Percentiles rank a stretch among this genome's conserved stretches.
Evolutionary conservation across 2,329 filamentous ascomycete species (phyloP).

Genomic region (Penicillium olsonii): DNA sequence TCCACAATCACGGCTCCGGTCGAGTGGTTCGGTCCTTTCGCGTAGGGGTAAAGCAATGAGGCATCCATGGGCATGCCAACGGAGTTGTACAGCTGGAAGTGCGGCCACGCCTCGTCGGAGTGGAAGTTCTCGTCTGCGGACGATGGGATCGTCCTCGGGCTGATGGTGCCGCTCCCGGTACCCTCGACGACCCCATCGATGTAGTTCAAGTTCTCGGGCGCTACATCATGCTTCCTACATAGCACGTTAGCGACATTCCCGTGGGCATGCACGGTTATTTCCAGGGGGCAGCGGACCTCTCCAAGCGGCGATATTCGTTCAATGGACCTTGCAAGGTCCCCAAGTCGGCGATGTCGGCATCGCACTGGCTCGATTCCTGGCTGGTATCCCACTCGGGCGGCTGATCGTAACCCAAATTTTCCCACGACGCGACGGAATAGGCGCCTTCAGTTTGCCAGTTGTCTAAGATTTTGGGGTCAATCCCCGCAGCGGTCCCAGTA

Average conservation of each 20-base stretch:
- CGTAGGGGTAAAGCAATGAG: conserved; percentile 35
- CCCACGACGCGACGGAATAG: conserved; percentile 39
- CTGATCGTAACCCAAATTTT: conserved; percentile 38
- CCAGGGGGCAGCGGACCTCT: conserved; percentile 29
- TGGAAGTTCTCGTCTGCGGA: conserved; percentile 42
- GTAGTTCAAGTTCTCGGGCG: conserved; percentile 35
- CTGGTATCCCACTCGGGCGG: conserved; percentile 42
- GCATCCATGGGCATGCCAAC: conserved; percentile 36
- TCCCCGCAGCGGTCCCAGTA: conserved; percentile 40
- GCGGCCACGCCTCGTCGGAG: conserved; percentile 40
- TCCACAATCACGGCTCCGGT: conserved; percentile 40
- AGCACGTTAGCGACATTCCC: conserved; percentile 7
- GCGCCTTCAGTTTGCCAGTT: conserved; percentile 41
- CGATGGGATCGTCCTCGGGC: conserved; percentile 38
- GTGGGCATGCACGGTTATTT: neutral
- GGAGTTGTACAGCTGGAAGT: conserved; percentile 39
- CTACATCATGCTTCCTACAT: conserved; percentile 35
- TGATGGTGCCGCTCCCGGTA: conserved; percentile 38
- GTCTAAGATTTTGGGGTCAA: conserved; percentile 45
- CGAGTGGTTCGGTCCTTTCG: conserved; percentile 29
- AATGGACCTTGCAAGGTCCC: conserved; percentile 33
- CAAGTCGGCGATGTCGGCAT: conserved; percentile 38
- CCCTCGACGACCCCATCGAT: conserved; percentile 32
- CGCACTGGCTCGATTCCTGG: conserved; percentile 41
- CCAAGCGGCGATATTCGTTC: conserved; percentile 26